These are phyloP conservation scores for Phlyctochytrium bullatum DNA, from an alignment of 192 early-diverging fungal species.

Conservation along the genomic window DNA sequence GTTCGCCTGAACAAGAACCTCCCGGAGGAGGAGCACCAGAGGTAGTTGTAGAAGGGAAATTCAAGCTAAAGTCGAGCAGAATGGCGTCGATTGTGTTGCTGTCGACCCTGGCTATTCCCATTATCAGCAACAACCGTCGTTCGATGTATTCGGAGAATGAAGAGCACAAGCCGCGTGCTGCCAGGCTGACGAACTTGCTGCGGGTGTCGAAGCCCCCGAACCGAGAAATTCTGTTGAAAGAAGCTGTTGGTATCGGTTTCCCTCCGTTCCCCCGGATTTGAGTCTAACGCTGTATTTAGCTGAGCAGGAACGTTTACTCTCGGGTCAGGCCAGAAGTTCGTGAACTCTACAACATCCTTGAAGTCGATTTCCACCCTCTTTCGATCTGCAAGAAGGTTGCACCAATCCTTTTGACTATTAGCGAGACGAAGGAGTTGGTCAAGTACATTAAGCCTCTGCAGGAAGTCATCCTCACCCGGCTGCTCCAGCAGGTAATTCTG, in stretches of 20 bases:
- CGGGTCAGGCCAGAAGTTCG: conserved; percentile 86
- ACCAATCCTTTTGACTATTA: conserved; percentile 69
- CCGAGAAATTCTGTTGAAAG: conserved; percentile 85
- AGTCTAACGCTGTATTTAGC: conserved; percentile 15
- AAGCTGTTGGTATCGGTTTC: conserved; percentile 50
- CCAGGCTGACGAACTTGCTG: conserved; percentile 81
- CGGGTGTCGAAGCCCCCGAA: conserved; percentile 81
- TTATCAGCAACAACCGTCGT: conserved; percentile 81
- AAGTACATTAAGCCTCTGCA: conserved; percentile 94
- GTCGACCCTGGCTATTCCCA: conserved; percentile 94
- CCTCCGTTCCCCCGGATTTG: not conserved
- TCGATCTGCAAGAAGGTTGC: conserved; percentile 97
- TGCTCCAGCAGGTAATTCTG: conserved; percentile 75
- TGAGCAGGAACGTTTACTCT: conserved; percentile 79
- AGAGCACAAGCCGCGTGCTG: conserved; percentile 68
- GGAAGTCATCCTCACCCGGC: conserved; percentile 93
- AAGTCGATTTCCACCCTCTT: conserved; percentile 98
- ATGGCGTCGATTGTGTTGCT: conserved; percentile 91
- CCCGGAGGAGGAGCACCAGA: conserved; percentile 80
- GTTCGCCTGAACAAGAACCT: conserved; percentile 76
- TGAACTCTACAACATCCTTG: conserved; percentile 91
- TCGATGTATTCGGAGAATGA: conserved; percentile 70
- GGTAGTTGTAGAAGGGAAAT: too few species aligned
- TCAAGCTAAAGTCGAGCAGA: conserved; percentile 40
- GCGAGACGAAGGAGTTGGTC: conserved; percentile 66